These are phyloP conservation scores for Lanzia echinophila DNA, from an alignment of 2,329 filamentous ascomycete species.

Conservation along the genomic window DNA sequence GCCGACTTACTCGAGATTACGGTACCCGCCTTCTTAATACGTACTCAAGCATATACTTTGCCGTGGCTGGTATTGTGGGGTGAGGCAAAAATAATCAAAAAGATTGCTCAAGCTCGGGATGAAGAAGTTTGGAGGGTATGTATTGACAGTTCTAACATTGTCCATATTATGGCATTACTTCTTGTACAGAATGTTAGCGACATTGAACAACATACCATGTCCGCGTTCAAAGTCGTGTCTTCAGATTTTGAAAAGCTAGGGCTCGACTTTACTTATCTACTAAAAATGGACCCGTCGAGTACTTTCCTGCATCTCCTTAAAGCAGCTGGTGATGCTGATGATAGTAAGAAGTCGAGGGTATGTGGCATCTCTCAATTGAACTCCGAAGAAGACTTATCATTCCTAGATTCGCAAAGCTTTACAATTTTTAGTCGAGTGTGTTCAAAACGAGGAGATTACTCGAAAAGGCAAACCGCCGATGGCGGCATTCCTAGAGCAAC, in stretches of 20 bases:
- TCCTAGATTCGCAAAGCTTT: constrained; percentile 27
- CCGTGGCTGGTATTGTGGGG: constrained; percentile 80
- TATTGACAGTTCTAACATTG: constrained; percentile 50
- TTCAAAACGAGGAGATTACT: constrained; percentile 23
- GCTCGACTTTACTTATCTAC: constrained; percentile 51
- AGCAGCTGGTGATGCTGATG: constrained; percentile 62
- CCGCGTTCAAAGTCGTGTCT: constrained; percentile 61
- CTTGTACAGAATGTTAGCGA: constrained; percentile 50
- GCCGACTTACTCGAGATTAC: constrained; percentile 75
- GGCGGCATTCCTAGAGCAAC: constrained; percentile 69
- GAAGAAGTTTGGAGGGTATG: constrained; percentile 51
- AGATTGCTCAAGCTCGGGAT: constrained; percentile 71
- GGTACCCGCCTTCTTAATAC: constrained; percentile 64
- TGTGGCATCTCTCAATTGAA: constrained; percentile 23
- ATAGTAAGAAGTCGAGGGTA: constrained; percentile 50
- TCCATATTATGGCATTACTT: constrained; percentile 51
- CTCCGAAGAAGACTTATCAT: neutral
- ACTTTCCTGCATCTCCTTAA: constrained; percentile 80
- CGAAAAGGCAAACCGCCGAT: constrained; percentile 49
- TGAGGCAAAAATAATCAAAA: constrained; percentile 69
- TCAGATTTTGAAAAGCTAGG: constrained; percentile 58
- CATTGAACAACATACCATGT: constrained; percentile 60
- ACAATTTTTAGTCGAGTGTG: constrained; percentile 36
- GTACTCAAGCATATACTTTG: constrained; percentile 74
- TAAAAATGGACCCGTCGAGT: constrained; percentile 67